A percentile compares a stretch with the other conserved stretches of the same genome.
These are phyloP conservation scores for Fennellomyces sp. DNA, from an alignment of 371 early-diverging fungal species.

Conservation along the genomic window DNA sequence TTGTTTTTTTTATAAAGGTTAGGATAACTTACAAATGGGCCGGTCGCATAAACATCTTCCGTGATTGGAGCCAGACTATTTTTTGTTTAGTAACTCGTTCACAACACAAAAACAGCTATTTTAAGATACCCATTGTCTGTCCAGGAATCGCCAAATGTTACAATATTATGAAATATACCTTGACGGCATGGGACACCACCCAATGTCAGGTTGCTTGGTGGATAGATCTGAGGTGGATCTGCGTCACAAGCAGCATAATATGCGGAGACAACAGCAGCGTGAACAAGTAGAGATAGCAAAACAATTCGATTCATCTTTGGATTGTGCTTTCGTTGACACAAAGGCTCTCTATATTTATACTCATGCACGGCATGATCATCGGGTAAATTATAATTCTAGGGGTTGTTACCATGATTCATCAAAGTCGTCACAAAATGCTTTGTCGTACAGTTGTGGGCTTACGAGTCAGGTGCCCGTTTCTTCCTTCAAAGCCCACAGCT, in stretches of 20 bases:
- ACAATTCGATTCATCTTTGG: not conserved
- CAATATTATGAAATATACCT: not conserved
- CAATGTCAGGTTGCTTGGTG: not conserved
- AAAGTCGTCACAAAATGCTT: no score
- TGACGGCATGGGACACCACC: conserved; percentile 12
- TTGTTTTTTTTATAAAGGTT: not conserved
- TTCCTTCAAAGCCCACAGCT: no score
- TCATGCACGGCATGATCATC: not conserved
- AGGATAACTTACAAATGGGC: conserved; percentile 5
- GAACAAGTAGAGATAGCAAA: not conserved
- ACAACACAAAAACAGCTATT: not conserved
- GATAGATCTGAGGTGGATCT: not conserved
- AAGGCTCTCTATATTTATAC: not conserved
- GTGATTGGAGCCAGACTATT: conserved; percentile 12
- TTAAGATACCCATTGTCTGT: conserved; percentile 25
- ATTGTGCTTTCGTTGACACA: not conserved
- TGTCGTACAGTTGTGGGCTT: no score
- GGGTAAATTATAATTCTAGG: no score
- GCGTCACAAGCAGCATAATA: not conserved
- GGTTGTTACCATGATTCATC: no score
- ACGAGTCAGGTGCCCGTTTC: no score
- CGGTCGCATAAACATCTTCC: not conserved
- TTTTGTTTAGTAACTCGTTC: not conserved
- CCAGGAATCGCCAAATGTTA: conserved; percentile 32
- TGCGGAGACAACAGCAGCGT: not conserved